Evolutionary conservation across 129 eudicot genomes (phyloP).

Genomic region (Silybum marianum): DNA sequence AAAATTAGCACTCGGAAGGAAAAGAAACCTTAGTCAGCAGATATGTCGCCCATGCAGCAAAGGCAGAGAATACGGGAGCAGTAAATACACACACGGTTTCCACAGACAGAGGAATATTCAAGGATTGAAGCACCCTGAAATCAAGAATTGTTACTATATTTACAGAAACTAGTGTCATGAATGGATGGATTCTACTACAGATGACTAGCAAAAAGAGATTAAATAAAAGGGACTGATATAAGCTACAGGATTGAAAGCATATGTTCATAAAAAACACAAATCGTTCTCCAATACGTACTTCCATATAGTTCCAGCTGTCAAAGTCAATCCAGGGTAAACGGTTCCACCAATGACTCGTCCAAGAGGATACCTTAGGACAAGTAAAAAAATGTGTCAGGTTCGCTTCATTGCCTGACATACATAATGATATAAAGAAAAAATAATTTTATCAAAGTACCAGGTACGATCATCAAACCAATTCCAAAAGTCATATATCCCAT

Average conservation of each 20-base stretch:
- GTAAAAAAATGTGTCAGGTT: conserved; percentile 25
- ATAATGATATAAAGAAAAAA: neutral
- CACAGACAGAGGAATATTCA: conserved; percentile 95
- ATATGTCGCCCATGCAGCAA: conserved; percentile 97
- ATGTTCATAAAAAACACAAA: neutral
- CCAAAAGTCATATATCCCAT: conserved; percentile 99
- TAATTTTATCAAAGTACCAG: conserved; percentile 51
- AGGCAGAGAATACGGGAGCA: conserved; percentile 94
- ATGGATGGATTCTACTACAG: neutral
- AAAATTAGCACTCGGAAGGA: conserved; percentile 22
- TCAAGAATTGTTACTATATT: conserved; percentile 18
- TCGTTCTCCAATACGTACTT: conserved; percentile 46
- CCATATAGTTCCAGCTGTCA: conserved; percentile 94
- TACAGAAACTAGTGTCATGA: neutral
- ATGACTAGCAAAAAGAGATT: neutral
- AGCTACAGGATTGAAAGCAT: neutral
- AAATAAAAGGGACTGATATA: neutral
- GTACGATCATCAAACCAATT: conserved; percentile 99
- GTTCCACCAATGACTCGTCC: conserved; percentile 99
- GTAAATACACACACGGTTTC: conserved; percentile 99
- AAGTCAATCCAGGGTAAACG: conserved; percentile 91
- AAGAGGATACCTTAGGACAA: conserved; percentile 82
- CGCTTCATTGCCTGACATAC: conserved; percentile 6
- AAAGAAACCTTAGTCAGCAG: conserved; percentile 79
- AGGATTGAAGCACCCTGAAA: conserved; percentile 80